These are phyloP conservation scores for Ophiostoma perfectum DNA, from an alignment of 2,329 filamentous ascomycete genomes.

Conservation along the genomic window DNA sequence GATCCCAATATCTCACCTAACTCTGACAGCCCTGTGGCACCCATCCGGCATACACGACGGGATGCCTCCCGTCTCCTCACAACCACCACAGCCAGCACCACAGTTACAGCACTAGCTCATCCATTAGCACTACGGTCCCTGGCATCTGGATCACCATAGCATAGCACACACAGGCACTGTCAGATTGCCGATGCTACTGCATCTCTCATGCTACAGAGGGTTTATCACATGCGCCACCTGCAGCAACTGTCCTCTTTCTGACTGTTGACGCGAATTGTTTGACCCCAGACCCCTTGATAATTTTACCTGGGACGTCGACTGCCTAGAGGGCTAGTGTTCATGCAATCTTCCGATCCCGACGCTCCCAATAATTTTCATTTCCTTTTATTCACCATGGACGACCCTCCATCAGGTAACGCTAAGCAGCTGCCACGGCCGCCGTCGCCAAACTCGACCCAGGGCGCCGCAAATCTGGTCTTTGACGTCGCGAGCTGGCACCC, in stretches of 20 bases:
- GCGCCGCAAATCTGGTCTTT: constrained; percentile 24
- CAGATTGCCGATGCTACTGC: constrained; percentile 7
- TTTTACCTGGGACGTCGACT: background rate
- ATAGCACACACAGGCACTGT: background rate
- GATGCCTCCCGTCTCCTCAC: constrained; percentile 5
- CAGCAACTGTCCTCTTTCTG: background rate
- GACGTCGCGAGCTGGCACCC: constrained; percentile 27
- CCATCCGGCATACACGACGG: constrained; percentile 10
- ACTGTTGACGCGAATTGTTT: background rate
- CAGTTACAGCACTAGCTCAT: background rate
- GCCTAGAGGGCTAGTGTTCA: constrained; percentile 10
- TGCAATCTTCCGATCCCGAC: constrained; percentile 12
- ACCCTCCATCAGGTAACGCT: constrained; percentile 10
- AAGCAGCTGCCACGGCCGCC: constrained; percentile 8
- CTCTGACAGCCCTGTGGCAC: constrained; percentile 7
- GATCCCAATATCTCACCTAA: background rate
- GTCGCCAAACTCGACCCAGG: constrained; percentile 15
- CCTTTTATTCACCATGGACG: constrained; percentile 17
- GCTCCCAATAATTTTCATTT: constrained; percentile 5
- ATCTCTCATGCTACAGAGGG: background rate
- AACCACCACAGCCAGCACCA: background rate
- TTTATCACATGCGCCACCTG: background rate
- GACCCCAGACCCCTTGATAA: background rate
- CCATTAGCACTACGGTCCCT: background rate
- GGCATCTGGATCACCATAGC: background rate